Percentiles rank a stretch among this genome's conserved stretches.
phyloP scores from a whole-genome alignment of 1,284 basidiomycete species.

The Omphalotus olearius region DNA sequence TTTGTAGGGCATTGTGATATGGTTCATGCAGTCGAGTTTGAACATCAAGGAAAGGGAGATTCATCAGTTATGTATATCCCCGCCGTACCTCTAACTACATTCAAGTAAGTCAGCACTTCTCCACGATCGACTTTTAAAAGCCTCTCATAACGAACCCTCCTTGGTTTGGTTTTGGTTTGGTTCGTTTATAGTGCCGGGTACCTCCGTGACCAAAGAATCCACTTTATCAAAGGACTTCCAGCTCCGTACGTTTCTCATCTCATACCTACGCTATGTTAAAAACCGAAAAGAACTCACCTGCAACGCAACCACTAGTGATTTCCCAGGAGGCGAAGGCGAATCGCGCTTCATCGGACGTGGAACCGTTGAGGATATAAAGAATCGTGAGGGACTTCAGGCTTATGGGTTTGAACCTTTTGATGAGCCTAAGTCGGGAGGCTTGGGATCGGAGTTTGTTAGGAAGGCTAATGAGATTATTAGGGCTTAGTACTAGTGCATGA shows the following conservation, averaged over 20 bases:
- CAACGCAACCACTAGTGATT: constrained; percentile 4
- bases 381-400: neutral
- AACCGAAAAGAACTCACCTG: too few species aligned
- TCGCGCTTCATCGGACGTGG: constrained; percentile 6
- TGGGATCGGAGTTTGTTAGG: constrained; percentile 5
- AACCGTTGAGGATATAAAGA: neutral
- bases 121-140: too few species aligned
- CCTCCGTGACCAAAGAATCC: constrained; percentile 9
- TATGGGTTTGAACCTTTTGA: constrained; percentile 11
- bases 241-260: constrained; percentile 8
- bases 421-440: too few species aligned
- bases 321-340: constrained; percentile 13
- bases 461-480: constrained; percentile 3
- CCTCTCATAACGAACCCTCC: neutral
- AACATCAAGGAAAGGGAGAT: constrained; percentile 57
- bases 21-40: constrained; percentile 68
- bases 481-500: too few species aligned
- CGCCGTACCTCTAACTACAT: constrained; percentile 51
- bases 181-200: constrained; percentile 7
- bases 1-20: constrained; percentile 56
- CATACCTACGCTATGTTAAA: too few species aligned
- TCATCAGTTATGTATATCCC: constrained; percentile 82
- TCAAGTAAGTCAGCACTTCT: constrained; percentile 51
- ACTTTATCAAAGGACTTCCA: constrained; percentile 10
- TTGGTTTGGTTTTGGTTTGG: too few species aligned